These are phyloP conservation scores for Scleromitrula shiraiana DNA, from an alignment of 2,329 filamentous ascomycete genomes.

Conservation along the genomic window DNA sequence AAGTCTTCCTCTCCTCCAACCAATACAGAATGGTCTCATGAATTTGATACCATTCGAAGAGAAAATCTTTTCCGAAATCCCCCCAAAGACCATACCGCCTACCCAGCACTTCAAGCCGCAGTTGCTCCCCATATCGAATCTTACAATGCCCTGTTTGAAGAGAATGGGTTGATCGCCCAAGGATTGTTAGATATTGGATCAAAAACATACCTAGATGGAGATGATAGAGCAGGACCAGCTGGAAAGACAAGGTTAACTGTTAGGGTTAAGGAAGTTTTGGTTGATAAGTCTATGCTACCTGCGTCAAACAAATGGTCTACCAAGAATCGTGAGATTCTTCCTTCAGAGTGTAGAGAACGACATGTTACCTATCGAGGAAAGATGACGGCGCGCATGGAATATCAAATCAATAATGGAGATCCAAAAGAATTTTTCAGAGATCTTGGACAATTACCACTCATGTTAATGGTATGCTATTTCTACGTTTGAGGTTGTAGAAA, in stretches of 20 bases:
- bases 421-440: slow-evolving; percentile 77
- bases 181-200: slow-evolving; percentile 83
- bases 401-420: slow-evolving; percentile 78
- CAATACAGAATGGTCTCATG: slow-evolving; percentile 69
- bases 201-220: slow-evolving; percentile 79
- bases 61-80: slow-evolving; percentile 86
- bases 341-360: slow-evolving; percentile 88
- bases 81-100: slow-evolving; percentile 78
- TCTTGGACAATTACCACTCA: slow-evolving; percentile 82
- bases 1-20: slow-evolving; percentile 33
- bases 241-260: slow-evolving; percentile 70
- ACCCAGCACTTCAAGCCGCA: slow-evolving; percentile 77
- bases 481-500: neutral
- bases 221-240: slow-evolving; percentile 50
- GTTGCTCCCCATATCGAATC: slow-evolving; percentile 89
- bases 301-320: slow-evolving; percentile 73
- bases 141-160: slow-evolving; percentile 83
- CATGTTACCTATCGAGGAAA: slow-evolving; percentile 87
- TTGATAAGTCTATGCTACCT: slow-evolving; percentile 76
- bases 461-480: slow-evolving; percentile 62
- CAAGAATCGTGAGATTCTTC: slow-evolving; percentile 76
- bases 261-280: slow-evolving; percentile 69
- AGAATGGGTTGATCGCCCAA: slow-evolving; percentile 64
- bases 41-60: slow-evolving; percentile 78
- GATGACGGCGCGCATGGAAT: slow-evolving; percentile 76